Evolutionary conservation across 192 early-diverging fungal species (phyloP), one percentile per base, ranked within the genome.

Genomic region (Linderina pennispora): DNA sequence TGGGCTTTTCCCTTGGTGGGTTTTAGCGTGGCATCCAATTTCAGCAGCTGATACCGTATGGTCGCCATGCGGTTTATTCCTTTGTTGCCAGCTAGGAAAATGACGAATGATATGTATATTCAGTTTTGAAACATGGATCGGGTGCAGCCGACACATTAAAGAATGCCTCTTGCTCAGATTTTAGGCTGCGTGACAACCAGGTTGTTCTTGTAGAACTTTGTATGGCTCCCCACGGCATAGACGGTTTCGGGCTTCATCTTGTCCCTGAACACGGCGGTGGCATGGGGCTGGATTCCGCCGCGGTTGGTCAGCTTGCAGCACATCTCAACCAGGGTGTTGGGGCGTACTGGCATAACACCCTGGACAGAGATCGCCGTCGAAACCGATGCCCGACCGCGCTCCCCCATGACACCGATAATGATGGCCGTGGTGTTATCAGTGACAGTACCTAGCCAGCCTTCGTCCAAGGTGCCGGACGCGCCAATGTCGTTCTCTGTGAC

Each of bases 341-440:
- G 50, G 40, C 15, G 7, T 8, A 53, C 49, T 21, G 62, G 50
- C 5, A 37, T 28, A 23, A 58, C 50, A 1, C 44, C 50, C 40
- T 58, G 54, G 14, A 56, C 42, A 5, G 45, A 43, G 17, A 65
- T 56, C 3, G 62, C 51, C 17, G 55, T 57, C 2, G 62, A 58
- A 15, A 65, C 55, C 50, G n/a, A n/a, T n/a, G 45, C 53, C 20
- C 47, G 45, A 1, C 36, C 42, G 2, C 36, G 23, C 9, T 48
- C 23, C 14, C 24, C 15, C 14, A 58, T 18, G 23, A 33, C 44
- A 26, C 39, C 46, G 33, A 57, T 53, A 20, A 65, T 28, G 50
- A 57, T 58, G 1, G 62, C 49, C 14, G 55, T 48, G 11, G 50
- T 53, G 31, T 65, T 65, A 43, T 65, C 62, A 22, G 62, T 58